A percentile compares a stretch with the other conserved stretches of the same genome.
Evolutionary conservation across 164 flowering plant genomes (phyloP).

Genomic region (Akebia trifoliata): DNA sequence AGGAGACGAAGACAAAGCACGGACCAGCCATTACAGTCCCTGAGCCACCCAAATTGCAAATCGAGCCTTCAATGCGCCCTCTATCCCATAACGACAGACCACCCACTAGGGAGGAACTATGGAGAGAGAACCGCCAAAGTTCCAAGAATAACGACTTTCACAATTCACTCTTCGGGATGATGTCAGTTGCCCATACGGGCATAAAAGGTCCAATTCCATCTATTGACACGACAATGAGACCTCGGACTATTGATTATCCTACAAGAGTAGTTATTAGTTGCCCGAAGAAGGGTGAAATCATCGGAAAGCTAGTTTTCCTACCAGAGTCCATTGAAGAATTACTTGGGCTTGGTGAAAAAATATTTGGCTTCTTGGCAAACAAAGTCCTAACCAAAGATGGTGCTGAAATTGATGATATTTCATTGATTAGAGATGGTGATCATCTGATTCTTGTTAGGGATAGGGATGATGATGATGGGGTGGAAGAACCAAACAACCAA

Average conservation of each 20-base stretch:
- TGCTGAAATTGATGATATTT: constrained; percentile 69
- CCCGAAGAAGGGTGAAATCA: constrained; percentile 37
- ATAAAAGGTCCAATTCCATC: constrained; percentile 25
- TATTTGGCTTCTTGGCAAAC: constrained; percentile 41
- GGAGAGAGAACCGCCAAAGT: constrained; percentile 37
- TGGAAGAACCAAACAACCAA: background rate
- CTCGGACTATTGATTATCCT: constrained; percentile 4
- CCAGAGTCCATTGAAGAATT: constrained; percentile 56
- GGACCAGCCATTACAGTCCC: constrained; percentile 23
- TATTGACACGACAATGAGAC: background rate
- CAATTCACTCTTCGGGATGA: constrained; percentile 79
- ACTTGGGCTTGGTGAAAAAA: constrained; percentile 41
- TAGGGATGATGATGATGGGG: constrained; percentile 4
- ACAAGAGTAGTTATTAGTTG: constrained; percentile 59
- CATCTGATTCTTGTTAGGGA: constrained; percentile 48
- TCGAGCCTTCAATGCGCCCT: constrained; percentile 49
- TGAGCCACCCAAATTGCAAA: constrained; percentile 37
- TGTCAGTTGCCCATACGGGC: constrained; percentile 50
- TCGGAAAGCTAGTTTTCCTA: constrained; percentile 54
- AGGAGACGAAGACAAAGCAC: constrained; percentile 24
- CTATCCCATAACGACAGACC: constrained; percentile 20
- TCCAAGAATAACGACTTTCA: constrained; percentile 53
- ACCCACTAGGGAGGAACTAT: constrained; percentile 17
- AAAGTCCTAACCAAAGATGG: constrained; percentile 45
- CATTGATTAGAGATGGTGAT: constrained; percentile 77